These are phyloP conservation scores for Elaphomyces granulatus DNA, from an alignment of 495 filamentous ascomycete genomes.

Conservation along the genomic window DNA sequence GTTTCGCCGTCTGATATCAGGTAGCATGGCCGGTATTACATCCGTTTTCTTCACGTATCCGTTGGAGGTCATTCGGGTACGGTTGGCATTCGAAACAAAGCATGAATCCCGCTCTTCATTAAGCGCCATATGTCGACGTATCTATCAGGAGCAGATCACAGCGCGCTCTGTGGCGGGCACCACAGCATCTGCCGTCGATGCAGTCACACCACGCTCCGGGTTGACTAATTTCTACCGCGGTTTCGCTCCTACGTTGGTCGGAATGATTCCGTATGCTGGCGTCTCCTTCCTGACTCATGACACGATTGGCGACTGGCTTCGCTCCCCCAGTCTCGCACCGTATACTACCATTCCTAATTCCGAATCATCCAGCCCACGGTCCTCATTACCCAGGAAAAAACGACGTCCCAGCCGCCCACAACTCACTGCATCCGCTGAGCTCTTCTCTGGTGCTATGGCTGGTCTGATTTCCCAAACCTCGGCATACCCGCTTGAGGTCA, in stretches of 20 bases:
- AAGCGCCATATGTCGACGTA: slow-evolving; percentile 56
- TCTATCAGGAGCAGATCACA: slow-evolving; percentile 58
- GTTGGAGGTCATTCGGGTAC: slow-evolving; percentile 80
- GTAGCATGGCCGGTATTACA: slow-evolving; percentile 69
- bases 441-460: slow-evolving; percentile 69
- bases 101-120: slow-evolving; percentile 49
- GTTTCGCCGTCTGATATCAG: slow-evolving; percentile 60
- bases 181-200: slow-evolving; percentile 24
- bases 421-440: slow-evolving; percentile 60
- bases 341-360: slow-evolving; percentile 50
- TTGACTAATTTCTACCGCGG: slow-evolving; percentile 89
- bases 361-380: slow-evolving; percentile 7
- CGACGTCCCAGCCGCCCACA: slow-evolving; percentile 20
- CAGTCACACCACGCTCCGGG: slow-evolving; percentile 45
- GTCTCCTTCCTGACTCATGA: slow-evolving; percentile 97
- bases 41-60: slow-evolving; percentile 95
- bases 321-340: slow-evolving; percentile 43
- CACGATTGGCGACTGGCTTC: slow-evolving; percentile 65
- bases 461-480: slow-evolving; percentile 81
- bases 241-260: slow-evolving; percentile 74
- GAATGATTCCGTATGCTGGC: slow-evolving; percentile 94
- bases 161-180: slow-evolving; percentile 14
- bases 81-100: slow-evolving; percentile 86
- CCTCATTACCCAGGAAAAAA: slow-evolving; percentile 3
- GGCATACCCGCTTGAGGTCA: slow-evolving; percentile 86